Conservation (phyloP, 306 rosid species). For the Rubus parviflorus region DNA sequence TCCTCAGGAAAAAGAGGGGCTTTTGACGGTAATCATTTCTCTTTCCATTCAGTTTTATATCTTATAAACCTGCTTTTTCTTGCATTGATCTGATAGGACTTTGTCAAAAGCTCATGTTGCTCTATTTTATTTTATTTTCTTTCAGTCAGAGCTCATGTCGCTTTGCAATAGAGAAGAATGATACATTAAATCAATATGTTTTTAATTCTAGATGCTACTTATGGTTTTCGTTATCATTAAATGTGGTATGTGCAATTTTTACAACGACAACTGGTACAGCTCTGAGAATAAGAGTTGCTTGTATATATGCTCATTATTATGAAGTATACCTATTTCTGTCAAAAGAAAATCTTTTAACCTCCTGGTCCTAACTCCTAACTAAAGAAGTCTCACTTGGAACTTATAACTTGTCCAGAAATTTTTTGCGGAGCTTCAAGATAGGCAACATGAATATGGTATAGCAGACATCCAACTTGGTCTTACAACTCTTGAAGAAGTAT, state of each 20-base stretch:
- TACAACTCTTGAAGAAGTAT: constrained; percentile 87
- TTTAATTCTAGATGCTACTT: not conserved
- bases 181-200: not conserved
- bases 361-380: not conserved
- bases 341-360: too few species aligned
- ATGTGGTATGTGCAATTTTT: not conserved
- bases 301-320: not conserved
- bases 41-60: too few species aligned
- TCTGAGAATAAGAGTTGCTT: too few species aligned
- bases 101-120: not conserved
- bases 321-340: not conserved
- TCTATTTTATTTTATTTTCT: too few species aligned
- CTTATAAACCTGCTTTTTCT: not conserved
- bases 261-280: too few species aligned
- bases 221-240: not conserved
- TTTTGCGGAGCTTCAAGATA: constrained; percentile 71
- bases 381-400: not conserved
- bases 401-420: constrained; percentile 44
- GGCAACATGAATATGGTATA: constrained; percentile 67
- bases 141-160: not conserved
- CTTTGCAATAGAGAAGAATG: not conserved
- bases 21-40: constrained; percentile 44
- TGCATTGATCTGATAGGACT: not conserved
- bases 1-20: constrained; percentile 77
- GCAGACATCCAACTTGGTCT: constrained; percentile 83